A percentile compares a stretch with the other conserved stretches of the same genome.
Conservation (phyloP, 176 grass and related monocot species). For the Tuctoria greenei region DNA sequence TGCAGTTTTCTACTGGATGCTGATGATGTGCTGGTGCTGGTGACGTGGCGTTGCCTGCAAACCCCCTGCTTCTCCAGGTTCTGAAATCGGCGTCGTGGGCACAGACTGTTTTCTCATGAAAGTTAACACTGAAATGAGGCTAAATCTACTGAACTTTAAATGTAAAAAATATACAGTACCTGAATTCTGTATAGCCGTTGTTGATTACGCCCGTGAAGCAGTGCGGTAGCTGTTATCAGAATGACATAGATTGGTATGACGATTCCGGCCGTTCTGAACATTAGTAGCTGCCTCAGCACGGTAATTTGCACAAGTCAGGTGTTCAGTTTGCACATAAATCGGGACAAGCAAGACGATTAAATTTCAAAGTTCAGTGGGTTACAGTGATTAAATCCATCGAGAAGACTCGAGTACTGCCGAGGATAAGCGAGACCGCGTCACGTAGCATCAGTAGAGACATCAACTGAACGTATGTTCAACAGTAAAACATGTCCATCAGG, state of each 20-base stretch:
- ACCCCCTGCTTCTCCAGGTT: slow-evolving; percentile 28
- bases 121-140: neutral
- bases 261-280: slow-evolving; percentile 63
- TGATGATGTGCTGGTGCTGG: slow-evolving; percentile 35
- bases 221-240: slow-evolving; percentile 38
- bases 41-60: slow-evolving; percentile 30
- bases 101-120: slow-evolving; percentile 17
- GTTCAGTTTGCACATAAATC: neutral
- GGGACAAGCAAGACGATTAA: neutral
- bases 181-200: slow-evolving; percentile 33
- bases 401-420: slow-evolving; percentile 34
- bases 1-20: slow-evolving; percentile 34
- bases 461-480: slow-evolving; percentile 44
- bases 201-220: slow-evolving; percentile 37
- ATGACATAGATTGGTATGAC: slow-evolving; percentile 63
- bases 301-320: slow-evolving; percentile 10
- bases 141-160: neutral
- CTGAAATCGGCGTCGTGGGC: neutral
- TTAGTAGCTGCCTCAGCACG: slow-evolving; percentile 35
- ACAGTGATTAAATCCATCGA: slow-evolving; percentile 46
- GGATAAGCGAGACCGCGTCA: slow-evolving; percentile 45
- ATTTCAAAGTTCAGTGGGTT: slow-evolving; percentile 23
- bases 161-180: neutral
- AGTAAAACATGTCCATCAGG: neutral
- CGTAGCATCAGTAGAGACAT: slow-evolving; percentile 56